A percentile compares a stretch with the other conserved stretches of the same genome.
These are phyloP conservation scores for Phytophthora syringae DNA, from an alignment of 352 stramenopile genomes.

Conservation along the genomic window DNA sequence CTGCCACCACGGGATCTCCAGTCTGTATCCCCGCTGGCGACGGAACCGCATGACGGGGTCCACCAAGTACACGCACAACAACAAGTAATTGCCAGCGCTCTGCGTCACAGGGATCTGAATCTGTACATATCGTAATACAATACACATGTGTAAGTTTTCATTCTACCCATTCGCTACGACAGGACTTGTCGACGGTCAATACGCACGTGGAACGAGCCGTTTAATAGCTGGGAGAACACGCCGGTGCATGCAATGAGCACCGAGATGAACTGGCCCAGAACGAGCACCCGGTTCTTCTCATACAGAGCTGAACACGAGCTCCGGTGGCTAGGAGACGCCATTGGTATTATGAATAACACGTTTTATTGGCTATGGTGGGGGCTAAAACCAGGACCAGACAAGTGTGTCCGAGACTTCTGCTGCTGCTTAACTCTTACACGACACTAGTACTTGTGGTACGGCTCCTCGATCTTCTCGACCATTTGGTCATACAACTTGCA, in stretches of 20 bases:
- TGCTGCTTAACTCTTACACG: slow-evolving; percentile 1
- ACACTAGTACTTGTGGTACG: slow-evolving; percentile 57
- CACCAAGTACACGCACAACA: slow-evolving; percentile 66
- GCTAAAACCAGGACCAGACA: neutral
- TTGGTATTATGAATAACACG: slow-evolving; percentile 8
- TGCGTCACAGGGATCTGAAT: slow-evolving; percentile 83
- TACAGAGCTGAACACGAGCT: slow-evolving; percentile 29
- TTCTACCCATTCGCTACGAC: slow-evolving; percentile 24
- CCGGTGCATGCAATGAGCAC: slow-evolving; percentile 88
- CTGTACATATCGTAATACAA: slow-evolving; percentile 28
- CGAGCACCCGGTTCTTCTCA: slow-evolving; percentile 61
- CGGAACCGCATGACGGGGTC: slow-evolving; percentile 51
- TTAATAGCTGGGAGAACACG: slow-evolving; percentile 88
- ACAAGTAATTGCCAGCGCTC: slow-evolving; percentile 72
- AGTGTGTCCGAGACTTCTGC: neutral
- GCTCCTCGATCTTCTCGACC: slow-evolving; percentile 81
- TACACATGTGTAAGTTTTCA: slow-evolving; percentile 9
- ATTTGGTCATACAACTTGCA: slow-evolving; percentile 79
- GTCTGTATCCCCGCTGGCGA: slow-evolving; percentile 49
- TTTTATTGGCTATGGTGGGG: slow-evolving; percentile 1
- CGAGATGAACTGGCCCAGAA: slow-evolving; percentile 90
- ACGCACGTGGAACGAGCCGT: slow-evolving; percentile 74
- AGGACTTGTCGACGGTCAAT: slow-evolving; percentile 11
- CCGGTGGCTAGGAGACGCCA: slow-evolving; percentile 18
- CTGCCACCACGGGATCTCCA: slow-evolving; percentile 84